Evolutionary conservation across 2,329 filamentous ascomycete species (phyloP).

Genomic region (Alternaria hordeiaustralica): DNA sequence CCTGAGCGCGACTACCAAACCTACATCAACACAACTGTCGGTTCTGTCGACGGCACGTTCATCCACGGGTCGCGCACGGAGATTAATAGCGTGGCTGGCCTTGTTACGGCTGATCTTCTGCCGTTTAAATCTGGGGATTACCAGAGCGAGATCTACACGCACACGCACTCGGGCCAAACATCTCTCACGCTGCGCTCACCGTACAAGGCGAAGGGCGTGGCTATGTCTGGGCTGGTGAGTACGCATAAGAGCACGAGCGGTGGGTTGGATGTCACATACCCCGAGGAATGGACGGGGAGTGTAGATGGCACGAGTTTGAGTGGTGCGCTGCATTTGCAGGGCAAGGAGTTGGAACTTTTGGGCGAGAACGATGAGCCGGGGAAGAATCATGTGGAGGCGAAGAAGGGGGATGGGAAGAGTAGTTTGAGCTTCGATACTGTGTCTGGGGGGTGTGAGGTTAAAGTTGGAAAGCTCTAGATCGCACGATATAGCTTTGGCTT

Average conservation of each 20-base stretch:
- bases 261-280: conserved; percentile 47
- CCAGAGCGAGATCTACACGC: conserved; percentile 41
- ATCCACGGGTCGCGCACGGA: conserved; percentile 51
- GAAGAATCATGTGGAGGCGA: conserved; percentile 46
- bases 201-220: conserved; percentile 34
- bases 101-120: conserved; percentile 46
- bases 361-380: conserved; percentile 34
- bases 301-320: conserved; percentile 47
- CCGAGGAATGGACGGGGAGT: conserved; percentile 52
- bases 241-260: conserved; percentile 47
- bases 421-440: conserved; percentile 43
- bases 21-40: conserved; percentile 47
- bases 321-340: conserved; percentile 48
- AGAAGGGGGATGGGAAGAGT: conserved; percentile 48
- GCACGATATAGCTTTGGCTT: not conserved
- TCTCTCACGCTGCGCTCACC: conserved; percentile 42
- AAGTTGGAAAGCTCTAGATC: conserved; percentile 35
- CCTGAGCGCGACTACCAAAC: conserved; percentile 53
- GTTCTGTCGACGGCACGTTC: conserved; percentile 48
- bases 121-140: conserved; percentile 43
- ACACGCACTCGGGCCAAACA: conserved; percentile 45
- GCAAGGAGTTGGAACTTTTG: conserved; percentile 46
- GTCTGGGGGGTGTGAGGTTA: conserved; percentile 42
- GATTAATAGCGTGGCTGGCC: conserved; percentile 47
- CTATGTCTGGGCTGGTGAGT: conserved; percentile 39